Evolutionary conservation across 2,329 filamentous ascomycete species (phyloP).

Genomic region (Emergomyces orientalis): DNA sequence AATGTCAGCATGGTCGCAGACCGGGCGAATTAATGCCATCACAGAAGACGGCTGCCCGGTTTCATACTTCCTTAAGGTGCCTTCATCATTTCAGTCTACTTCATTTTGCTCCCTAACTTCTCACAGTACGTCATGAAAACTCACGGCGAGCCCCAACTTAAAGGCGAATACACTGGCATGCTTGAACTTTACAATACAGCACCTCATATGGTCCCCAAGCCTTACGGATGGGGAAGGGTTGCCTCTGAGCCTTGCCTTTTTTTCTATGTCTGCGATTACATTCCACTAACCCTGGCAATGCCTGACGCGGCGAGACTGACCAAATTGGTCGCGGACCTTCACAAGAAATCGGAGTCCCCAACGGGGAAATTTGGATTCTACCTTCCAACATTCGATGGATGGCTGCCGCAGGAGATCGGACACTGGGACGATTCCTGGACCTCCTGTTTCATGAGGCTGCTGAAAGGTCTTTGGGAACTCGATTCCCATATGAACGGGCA

Average conservation of each 20-base stretch:
- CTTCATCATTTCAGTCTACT: neutral
- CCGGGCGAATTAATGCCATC: slow-evolving; percentile 20
- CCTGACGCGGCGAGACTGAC: slow-evolving; percentile 20
- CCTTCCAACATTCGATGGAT: slow-evolving; percentile 27
- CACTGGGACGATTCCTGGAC: slow-evolving; percentile 31
- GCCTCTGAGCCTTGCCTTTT: slow-evolving; percentile 17
- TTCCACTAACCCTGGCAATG: slow-evolving; percentile 22
- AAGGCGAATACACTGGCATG: slow-evolving; percentile 28
- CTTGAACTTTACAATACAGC: slow-evolving; percentile 22
- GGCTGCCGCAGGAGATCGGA: slow-evolving; percentile 18
- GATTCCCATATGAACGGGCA: slow-evolving; percentile 26
- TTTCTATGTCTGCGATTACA: slow-evolving; percentile 27
- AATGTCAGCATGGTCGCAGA: slow-evolving; percentile 24
- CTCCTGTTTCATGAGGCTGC: slow-evolving; percentile 27
- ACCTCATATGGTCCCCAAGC: slow-evolving; percentile 24
- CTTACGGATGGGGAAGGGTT: slow-evolving; percentile 23
- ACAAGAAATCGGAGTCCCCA: slow-evolving; percentile 21
- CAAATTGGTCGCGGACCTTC: slow-evolving; percentile 20
- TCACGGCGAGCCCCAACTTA: slow-evolving; percentile 15
- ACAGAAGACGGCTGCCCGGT: slow-evolving; percentile 16
- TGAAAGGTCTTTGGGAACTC: slow-evolving; percentile 23
- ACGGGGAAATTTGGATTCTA: slow-evolving; percentile 33
- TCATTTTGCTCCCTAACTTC: neutral
- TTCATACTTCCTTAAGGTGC: slow-evolving; percentile 22
- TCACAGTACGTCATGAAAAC: slow-evolving; percentile 13